Percentiles rank a stretch among this genome's conserved stretches.
These are phyloP conservation scores for Lathyrus oleraceus DNA, from an alignment of 306 rosid species.

Conservation along the genomic window DNA sequence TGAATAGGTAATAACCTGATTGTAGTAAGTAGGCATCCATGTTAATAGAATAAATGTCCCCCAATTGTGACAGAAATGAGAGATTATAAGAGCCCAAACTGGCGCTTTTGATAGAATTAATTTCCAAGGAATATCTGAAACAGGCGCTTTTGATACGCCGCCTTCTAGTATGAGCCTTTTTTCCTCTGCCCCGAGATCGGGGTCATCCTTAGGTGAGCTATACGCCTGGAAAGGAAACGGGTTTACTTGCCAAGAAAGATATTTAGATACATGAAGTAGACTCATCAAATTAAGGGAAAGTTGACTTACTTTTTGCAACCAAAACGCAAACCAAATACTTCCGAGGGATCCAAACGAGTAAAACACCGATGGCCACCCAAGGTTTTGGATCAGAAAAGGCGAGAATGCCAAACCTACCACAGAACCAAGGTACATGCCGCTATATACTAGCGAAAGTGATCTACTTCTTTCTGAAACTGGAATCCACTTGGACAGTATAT, in stretches of 20 bases:
- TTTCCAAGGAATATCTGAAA: conserved; percentile 84
- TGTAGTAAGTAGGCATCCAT: conserved; percentile 99
- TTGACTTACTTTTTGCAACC: conserved; percentile 73
- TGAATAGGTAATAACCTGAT: conserved; percentile 62
- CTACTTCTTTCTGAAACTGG: conserved; percentile 98
- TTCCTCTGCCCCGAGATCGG: conserved; percentile 63
- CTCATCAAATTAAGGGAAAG: conserved; percentile 23
- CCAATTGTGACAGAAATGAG: conserved; percentile 96
- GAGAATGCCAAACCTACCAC: conserved; percentile 88
- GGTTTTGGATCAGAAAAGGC: conserved; percentile 68
- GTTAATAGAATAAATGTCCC: conserved; percentile 95
- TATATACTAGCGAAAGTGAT: conserved; percentile 87
- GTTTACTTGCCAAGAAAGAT: conserved; percentile 23
- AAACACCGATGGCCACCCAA: conserved; percentile 96
- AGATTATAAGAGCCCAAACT: conserved; percentile 94
- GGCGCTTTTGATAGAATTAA: conserved; percentile 88
- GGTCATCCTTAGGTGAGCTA: conserved; percentile 91
- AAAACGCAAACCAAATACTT: conserved; percentile 87
- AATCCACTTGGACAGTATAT: conserved; percentile 88
- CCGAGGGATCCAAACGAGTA: conserved; percentile 96
- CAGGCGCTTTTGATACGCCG: conserved; percentile 67
- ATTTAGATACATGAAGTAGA: background rate
- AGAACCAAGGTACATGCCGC: conserved; percentile 99
- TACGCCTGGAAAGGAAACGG: conserved; percentile 57
- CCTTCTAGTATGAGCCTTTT: conserved; percentile 68